Conservation (phyloP, 805 yeast species). For the Candida boleticola region DNA sequence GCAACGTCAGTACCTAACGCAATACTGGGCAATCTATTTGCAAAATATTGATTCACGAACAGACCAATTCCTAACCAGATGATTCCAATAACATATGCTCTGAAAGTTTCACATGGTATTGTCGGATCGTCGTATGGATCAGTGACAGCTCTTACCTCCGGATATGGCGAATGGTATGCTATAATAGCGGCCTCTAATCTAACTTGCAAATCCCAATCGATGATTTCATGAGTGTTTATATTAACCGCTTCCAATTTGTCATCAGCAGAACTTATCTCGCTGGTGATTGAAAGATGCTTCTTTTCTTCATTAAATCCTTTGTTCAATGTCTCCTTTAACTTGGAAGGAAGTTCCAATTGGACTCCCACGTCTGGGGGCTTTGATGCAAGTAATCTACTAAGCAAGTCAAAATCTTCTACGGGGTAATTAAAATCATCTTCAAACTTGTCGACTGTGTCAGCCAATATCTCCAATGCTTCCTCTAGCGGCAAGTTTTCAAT, state of each 20-base stretch:
- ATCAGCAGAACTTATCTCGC: background rate
- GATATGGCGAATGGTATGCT: constrained; percentile 48
- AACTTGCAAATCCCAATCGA: constrained; percentile 25
- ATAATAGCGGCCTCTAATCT: constrained; percentile 37
- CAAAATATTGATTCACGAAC: constrained; percentile 51
- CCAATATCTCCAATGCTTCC: constrained; percentile 41
- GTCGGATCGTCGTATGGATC: constrained; percentile 49
- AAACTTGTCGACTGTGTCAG: constrained; percentile 40
- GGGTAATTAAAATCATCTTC: constrained; percentile 49
- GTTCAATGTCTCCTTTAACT: no score
- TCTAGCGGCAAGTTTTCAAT: constrained; percentile 31
- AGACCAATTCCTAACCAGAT: constrained; percentile 50
- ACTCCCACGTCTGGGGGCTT: no score
- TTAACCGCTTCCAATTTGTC: background rate
- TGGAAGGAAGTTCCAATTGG: no score
- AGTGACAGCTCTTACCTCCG: constrained; percentile 59
- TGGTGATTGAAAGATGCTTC: no score
- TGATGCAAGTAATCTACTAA: constrained; percentile 16
- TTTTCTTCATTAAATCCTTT: no score
- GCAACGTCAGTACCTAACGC: constrained; percentile 34
- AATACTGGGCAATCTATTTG: constrained; percentile 48
- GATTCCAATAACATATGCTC: constrained; percentile 50
- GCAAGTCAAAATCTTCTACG: constrained; percentile 29
- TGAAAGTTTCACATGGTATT: constrained; percentile 45
- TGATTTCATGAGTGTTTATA: constrained; percentile 11